Percentiles rank a stretch among this genome's conserved stretches.
These are phyloP conservation scores for Aspergillus affinis DNA, from an alignment of 495 filamentous ascomycete species.

Conservation along the genomic window DNA sequence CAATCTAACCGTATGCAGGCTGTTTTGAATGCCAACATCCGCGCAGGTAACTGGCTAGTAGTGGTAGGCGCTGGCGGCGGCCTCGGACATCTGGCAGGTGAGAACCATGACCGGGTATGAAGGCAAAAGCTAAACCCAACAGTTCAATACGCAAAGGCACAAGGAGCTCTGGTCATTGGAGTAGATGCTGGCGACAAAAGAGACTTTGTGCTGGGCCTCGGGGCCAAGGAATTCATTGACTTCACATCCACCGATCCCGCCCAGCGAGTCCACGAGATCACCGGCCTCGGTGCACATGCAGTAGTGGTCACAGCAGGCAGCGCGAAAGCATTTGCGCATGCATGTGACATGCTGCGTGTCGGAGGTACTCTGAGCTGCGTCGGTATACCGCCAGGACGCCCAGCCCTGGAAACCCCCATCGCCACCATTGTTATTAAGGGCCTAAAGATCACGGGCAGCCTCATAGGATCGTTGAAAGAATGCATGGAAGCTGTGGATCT, in stretches of 20 bases:
- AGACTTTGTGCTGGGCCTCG: conserved; percentile 42
- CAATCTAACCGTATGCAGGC: conserved; percentile 23
- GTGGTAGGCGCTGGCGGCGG: conserved; percentile 53
- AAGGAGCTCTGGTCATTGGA: conserved; percentile 46
- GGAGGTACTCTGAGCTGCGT: conserved; percentile 51
- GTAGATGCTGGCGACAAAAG: conserved; percentile 46
- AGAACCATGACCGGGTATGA: not conserved
- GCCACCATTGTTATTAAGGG: conserved; percentile 51
- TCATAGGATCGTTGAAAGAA: conserved; percentile 51
- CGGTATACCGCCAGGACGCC: conserved; percentile 46
- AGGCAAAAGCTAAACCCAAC: conserved; percentile 1
- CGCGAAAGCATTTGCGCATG: conserved; percentile 45
- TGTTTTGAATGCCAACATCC: conserved; percentile 40
- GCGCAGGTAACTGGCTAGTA: conserved; percentile 44
- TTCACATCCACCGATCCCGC: conserved; percentile 38
- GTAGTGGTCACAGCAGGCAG: conserved; percentile 46
- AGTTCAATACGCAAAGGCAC: conserved; percentile 51
- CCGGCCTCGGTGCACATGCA: conserved; percentile 43
- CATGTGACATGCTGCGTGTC: conserved; percentile 51
- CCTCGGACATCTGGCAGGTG: conserved; percentile 48
- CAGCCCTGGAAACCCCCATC: conserved; percentile 45
- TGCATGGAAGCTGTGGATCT: conserved; percentile 53
- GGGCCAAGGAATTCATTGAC: conserved; percentile 46
- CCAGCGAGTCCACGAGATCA: conserved; percentile 40
- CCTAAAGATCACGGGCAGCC: conserved; percentile 43